phyloP scores from a whole-genome alignment of 129 eudicot species.

The Pittosporum tobira region DNA sequence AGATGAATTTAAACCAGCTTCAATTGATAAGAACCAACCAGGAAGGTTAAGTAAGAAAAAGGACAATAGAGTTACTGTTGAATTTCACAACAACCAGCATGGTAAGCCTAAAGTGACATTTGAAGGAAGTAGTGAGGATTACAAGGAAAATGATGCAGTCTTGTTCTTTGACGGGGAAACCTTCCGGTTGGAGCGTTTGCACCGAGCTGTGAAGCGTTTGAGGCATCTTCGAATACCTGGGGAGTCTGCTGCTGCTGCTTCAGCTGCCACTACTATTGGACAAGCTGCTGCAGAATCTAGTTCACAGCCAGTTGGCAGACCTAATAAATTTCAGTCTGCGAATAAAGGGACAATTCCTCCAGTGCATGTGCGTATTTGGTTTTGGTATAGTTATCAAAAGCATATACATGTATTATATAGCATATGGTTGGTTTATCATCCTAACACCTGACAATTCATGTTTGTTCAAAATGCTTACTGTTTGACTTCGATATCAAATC shows the following conservation, averaged over 20 bases:
- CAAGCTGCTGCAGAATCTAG: slow-evolving; percentile 30
- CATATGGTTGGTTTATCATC: background rate
- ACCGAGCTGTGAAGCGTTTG: slow-evolving; percentile 81
- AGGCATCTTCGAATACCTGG: slow-evolving; percentile 74
- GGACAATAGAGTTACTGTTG: slow-evolving; percentile 79
- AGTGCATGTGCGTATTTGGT: slow-evolving; percentile 37
- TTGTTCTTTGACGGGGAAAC: slow-evolving; percentile 82
- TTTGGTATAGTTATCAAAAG: background rate
- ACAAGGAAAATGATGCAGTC: slow-evolving; percentile 95
- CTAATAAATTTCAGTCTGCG: slow-evolving; percentile 36
- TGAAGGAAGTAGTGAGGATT: slow-evolving; percentile 82
- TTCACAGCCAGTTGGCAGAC: slow-evolving; percentile 56
- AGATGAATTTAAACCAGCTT: slow-evolving; percentile 97
- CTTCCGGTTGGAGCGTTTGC: slow-evolving; percentile 79
- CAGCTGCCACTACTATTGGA: slow-evolving; percentile 23
- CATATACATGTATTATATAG: background rate
- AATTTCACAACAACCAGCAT: slow-evolving; percentile 69
- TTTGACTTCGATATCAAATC: background rate
- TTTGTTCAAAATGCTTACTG: too few species aligned
- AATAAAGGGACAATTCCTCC: slow-evolving; percentile 43
- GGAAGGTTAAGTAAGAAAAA: slow-evolving; percentile 70
- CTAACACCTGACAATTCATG: background rate
- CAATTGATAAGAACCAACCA: slow-evolving; percentile 78
- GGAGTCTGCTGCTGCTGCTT: slow-evolving; percentile 49
- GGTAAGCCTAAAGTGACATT: slow-evolving; percentile 81